Base-by-base conservation (phyloP, 805 yeast genomes). In the Nakazawaea ambrosiae region DNA sequence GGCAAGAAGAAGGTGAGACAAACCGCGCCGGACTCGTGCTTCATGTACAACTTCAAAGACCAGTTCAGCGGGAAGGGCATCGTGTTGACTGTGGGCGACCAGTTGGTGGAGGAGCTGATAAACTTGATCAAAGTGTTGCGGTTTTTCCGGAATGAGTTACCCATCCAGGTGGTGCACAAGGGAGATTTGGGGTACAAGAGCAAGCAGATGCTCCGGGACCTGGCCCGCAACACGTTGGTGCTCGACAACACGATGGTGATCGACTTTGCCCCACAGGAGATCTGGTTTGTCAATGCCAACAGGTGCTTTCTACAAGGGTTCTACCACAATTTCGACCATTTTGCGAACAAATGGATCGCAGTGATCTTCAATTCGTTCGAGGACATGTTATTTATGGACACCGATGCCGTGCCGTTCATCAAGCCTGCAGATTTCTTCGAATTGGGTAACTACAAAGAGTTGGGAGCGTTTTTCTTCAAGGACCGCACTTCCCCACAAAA, bases 331-430 rank as follows among this genome's bases (percentile, higher is more conserved):
- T 58, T 54, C 43, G 39, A 38, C 29, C 45, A 50, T 22, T 59
- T 54, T 47, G 57, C 61, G 16, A 58, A 53, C 56, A 80, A 78
- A 49, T 65, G 79, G 53, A 49, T 77, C 23, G 82, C 85, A 1
- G 62, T 70, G 20, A 43, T 75, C 19, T 78, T 79, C 53, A 77
- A 69, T 42, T 69, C 80, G 1, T 75, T 70, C 49, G 76, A 72
- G 45, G 79, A 75, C 40, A 66, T 64, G 56, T 61, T 75, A 24
- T 53, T 75, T 46, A 48, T 75, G 43, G 81, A 75, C 54, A 72
- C 80, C 2, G 80, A 74, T 49, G 54, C 72, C 0, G 61, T 70
- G 28, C 65, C 62, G 10, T 47, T 67, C 30, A 45, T 61, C 16
- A 60, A 68, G 2, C 50, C 59, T 9, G 47, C 48, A 14, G 43